Base-by-base conservation (phyloP, 805 yeast genomes). In the Ogataea nitratoaversa region DNA sequence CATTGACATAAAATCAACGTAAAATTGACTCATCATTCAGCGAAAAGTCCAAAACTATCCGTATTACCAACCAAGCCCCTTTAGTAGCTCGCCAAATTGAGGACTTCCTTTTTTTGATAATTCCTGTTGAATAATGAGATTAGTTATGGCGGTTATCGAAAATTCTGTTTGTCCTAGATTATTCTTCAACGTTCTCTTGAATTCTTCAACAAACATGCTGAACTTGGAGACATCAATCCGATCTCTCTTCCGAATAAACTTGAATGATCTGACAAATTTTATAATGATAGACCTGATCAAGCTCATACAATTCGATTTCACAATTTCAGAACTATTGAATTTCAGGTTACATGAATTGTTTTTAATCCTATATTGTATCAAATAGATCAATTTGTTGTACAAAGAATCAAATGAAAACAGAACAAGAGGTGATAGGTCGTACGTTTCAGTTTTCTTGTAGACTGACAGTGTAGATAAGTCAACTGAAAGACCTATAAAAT, bases 401-500 rank as follows among this genome's bases (percentile, higher is more conserved):
- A 66, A 37, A 12, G 46, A 42, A 2, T 28, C 34, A 36, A 54
- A 52, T 5, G 57, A 40, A 9, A 11, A 14, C 0, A 47, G 42
- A 4, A 30, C 28, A 22, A 48, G 32, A 5, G 44, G 32, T 12
- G 48, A 28, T 8, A 29, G 14, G 18, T 49, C 51, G 33, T 53
- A 43, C 0, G 52, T 32, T 7, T 54, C 59, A 12, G 51, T 44
- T 3, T 43, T 42, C 44, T 73, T 76, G 42, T 62, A 49, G 2
- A 71, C 56, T 7, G 66, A 58, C 13, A 74, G 52, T 6, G 41
- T 48, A 2, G 34, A 32, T 7, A 68, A 45, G 41, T 66, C 51
- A 11, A 74, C 60, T 3, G 64, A 49, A 9, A 68, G 50, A 0
- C 73, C 79, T 46, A 77, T 71, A 48, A 73, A 76, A 0, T 57